These are phyloP conservation scores for Oxytropis ochrocephala DNA, from an alignment of 306 rosid genomes.

Conservation along the genomic window DNA sequence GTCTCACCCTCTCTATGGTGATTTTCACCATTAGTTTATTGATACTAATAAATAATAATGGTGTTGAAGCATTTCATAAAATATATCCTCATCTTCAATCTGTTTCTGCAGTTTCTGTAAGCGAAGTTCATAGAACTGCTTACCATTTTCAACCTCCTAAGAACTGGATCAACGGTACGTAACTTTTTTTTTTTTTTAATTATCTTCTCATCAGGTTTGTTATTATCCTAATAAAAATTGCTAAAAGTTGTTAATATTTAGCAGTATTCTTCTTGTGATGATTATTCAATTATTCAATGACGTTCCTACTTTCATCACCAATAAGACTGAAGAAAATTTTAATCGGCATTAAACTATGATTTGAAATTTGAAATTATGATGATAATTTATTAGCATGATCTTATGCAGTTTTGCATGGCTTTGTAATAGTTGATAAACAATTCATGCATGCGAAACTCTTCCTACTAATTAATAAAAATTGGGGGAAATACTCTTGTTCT, in stretches of 20 bases:
- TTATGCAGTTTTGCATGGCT: too few relatives aligned
- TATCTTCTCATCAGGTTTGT: too few relatives aligned
- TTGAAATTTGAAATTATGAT: not conserved
- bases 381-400: too few relatives aligned
- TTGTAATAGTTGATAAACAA: too few relatives aligned
- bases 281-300: too few relatives aligned
- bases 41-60: conserved; percentile 22
- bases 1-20: not conserved
- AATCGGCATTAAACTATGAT: not conserved
- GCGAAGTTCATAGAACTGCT: conserved; percentile 41
- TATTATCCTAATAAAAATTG: too few relatives aligned
- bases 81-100: conserved; percentile 47
- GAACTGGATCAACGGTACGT: conserved; percentile 84
- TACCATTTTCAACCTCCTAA: conserved; percentile 77
- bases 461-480: too few relatives aligned
- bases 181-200: not conserved
- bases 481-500: too few relatives aligned
- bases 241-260: too few relatives aligned
- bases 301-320: too few relatives aligned
- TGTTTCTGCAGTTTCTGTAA: conserved; percentile 5
- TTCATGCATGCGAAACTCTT: too few relatives aligned
- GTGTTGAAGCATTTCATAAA: conserved; percentile 49
- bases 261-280: too few relatives aligned
- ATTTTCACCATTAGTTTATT: conserved; percentile 11
- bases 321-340: not conserved